Conservation (phyloP, 106 monocot species). For the Iris macrosiphon region DNA sequence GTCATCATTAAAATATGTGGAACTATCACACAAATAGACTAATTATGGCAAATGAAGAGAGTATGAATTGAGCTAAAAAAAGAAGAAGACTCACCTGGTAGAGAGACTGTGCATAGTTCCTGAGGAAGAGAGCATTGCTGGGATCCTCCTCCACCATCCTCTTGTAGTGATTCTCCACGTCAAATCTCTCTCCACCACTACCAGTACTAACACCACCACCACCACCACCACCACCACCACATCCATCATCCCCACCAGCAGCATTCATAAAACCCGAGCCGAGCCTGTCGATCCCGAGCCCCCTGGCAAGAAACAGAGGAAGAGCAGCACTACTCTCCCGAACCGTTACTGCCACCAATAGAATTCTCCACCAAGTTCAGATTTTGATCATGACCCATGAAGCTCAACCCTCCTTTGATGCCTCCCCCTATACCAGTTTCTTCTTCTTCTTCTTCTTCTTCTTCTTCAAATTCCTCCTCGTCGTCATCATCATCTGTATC, state of each 20-base stretch:
- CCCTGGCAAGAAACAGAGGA: conserved; percentile 58
- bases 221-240: conserved; percentile 7
- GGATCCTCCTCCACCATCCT: conserved; percentile 73
- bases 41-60: no score
- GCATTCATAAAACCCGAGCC: conserved; percentile 28
- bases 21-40: no score
- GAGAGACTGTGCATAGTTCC: conserved; percentile 73
- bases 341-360: no score
- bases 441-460: conserved; percentile 4
- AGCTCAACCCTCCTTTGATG: conserved; percentile 3
- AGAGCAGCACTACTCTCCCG: background rate
- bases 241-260: conserved; percentile 5
- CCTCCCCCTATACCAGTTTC: background rate
- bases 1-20: no score
- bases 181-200: conserved; percentile 26
- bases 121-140: conserved; percentile 49
- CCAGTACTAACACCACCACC: conserved; percentile 19
- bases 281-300: conserved; percentile 55
- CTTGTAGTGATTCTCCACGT: conserved; percentile 56
- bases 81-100: conserved; percentile 75
- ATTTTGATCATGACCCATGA: conserved; percentile 2
- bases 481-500: background rate
- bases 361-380: background rate
- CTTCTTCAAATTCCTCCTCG: conserved; percentile 3
- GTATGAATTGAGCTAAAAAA: no score